phyloP scores from a whole-genome alignment of 257 asterid genomes.

The Solanum dulcamara region DNA sequence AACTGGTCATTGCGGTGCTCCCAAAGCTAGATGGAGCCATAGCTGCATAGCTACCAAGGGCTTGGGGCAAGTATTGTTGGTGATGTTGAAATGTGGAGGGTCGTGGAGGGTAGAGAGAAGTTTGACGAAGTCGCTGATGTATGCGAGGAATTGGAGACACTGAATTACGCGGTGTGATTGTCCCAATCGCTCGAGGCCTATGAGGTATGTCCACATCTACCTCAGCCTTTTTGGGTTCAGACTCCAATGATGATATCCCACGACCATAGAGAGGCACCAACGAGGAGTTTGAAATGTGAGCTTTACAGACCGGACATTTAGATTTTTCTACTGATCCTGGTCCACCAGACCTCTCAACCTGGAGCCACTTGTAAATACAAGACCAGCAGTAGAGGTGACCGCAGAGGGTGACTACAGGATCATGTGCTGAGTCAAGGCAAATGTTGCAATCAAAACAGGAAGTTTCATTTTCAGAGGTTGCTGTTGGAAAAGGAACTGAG shows the following conservation, averaged over 20 bases:
- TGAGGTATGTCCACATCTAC: conserved; percentile 44
- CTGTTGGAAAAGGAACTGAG: conserved; percentile 17
- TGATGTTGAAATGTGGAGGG: background rate
- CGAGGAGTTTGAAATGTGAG: conserved; percentile 47
- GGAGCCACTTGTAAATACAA: conserved; percentile 84
- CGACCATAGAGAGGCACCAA: conserved; percentile 81
- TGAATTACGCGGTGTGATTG: conserved; percentile 8
- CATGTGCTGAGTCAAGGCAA: conserved; percentile 67
- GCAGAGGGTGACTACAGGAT: conserved; percentile 78
- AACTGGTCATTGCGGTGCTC: background rate
- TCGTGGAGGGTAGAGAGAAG: background rate
- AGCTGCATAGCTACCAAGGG: conserved; percentile 24
- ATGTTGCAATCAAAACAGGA: conserved; percentile 81
- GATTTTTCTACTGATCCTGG: conserved; percentile 42
- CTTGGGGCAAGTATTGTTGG: conserved; percentile 21
- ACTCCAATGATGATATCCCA: conserved; percentile 40
- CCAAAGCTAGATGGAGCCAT: conserved; percentile 21
- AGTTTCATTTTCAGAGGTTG: conserved; percentile 28
- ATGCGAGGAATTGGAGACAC: conserved; percentile 21
- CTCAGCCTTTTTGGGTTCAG: conserved; percentile 36
- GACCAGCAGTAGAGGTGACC: conserved; percentile 97
- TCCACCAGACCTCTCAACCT: conserved; percentile 44
- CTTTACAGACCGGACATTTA: conserved; percentile 73
- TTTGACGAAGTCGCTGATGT: conserved; percentile 17
- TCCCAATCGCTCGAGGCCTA: conserved; percentile 52